phyloP scores from a whole-genome alignment of 352 stramenopile species.

The Phytophthora sansomeana region DNA sequence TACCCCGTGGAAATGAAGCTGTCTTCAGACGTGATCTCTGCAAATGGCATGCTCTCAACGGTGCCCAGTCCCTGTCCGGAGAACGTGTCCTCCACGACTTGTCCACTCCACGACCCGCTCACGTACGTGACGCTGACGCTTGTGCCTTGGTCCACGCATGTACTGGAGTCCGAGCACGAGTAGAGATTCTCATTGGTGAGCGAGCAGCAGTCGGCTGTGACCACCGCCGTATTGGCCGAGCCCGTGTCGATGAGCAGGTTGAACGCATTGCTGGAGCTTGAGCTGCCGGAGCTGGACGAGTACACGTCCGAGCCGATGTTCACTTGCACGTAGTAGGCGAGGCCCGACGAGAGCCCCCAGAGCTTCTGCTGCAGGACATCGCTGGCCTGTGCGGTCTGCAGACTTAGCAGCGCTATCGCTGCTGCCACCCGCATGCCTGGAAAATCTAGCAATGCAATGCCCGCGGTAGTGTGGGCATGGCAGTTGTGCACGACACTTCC shows the following conservation, averaged over 20 bases:
- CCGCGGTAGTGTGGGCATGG: too few species aligned
- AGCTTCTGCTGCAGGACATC: slow-evolving; percentile 74
- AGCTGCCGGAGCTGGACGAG: slow-evolving; percentile 37
- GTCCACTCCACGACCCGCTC: slow-evolving; percentile 72
- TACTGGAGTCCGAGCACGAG: slow-evolving; percentile 70
- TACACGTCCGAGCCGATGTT: slow-evolving; percentile 56
- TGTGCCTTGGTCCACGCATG: slow-evolving; percentile 52
- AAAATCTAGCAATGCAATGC: slow-evolving; percentile 15
- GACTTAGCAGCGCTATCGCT: slow-evolving; percentile 4
- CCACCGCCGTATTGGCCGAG: slow-evolving; percentile 82
- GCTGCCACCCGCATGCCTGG: slow-evolving; percentile 11
- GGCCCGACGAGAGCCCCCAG: slow-evolving; percentile 70
- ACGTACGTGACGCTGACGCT: slow-evolving; percentile 80
- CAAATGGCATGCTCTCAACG: slow-evolving; percentile 63
- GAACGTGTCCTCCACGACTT: slow-evolving; percentile 75
- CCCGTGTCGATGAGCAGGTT: slow-evolving; percentile 82
- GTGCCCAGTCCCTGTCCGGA: slow-evolving; percentile 58
- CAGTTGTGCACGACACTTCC: background rate
- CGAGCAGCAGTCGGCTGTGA: slow-evolving; percentile 80
- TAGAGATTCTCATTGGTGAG: slow-evolving; percentile 67
- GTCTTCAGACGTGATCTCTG: slow-evolving; percentile 60
- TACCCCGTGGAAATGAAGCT: slow-evolving; percentile 80
- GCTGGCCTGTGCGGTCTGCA: slow-evolving; percentile 7
- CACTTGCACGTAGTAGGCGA: slow-evolving; percentile 69
- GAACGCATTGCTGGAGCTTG: slow-evolving; percentile 53